phyloP scores from a whole-genome alignment of 1,284 basidiomycete species.

The Melampsora americana region DNA sequence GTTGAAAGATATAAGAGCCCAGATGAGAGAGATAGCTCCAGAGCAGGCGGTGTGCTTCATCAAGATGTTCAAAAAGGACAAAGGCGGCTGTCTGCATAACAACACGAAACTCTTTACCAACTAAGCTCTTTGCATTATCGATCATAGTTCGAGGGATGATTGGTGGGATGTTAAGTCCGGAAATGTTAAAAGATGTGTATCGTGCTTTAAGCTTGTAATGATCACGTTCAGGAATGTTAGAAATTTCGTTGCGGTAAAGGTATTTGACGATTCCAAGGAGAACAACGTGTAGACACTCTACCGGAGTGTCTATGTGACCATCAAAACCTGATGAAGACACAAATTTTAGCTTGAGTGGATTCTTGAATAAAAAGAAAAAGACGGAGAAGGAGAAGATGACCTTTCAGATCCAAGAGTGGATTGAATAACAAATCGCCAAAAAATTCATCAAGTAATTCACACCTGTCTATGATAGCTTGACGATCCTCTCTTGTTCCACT shows the following conservation, averaged over 20 bases:
- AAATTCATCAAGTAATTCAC: no score
- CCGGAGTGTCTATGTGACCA: constrained; percentile 54
- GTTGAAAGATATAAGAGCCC: constrained; percentile 55
- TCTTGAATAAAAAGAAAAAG: no score
- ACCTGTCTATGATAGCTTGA: no score
- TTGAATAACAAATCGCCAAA: no score
- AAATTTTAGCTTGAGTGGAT: no score
- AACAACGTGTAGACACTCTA: constrained; percentile 56
- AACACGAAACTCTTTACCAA: constrained; percentile 54
- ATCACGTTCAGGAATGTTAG: no score
- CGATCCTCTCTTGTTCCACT: no score
- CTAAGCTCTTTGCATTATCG: constrained; percentile 45
- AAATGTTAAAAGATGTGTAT: neutral
- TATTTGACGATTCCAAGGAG: constrained; percentile 56
- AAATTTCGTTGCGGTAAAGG: constrained; percentile 53
- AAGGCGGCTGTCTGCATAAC: constrained; percentile 56
- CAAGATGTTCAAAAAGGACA: constrained; percentile 53
- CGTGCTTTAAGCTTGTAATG: neutral
- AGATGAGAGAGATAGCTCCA: constrained; percentile 54
- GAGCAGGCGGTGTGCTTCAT: constrained; percentile 46
- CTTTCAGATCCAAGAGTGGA: no score
- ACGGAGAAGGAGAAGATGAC: no score
- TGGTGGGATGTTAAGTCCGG: neutral
- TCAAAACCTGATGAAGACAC: constrained; percentile 50
- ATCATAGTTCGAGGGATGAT: neutral